Percentiles rank a stretch among this genome's conserved stretches.
phyloP scores from a whole-genome alignment of 2,329 filamentous ascomycete species.

The Monilinia laxa region DNA sequence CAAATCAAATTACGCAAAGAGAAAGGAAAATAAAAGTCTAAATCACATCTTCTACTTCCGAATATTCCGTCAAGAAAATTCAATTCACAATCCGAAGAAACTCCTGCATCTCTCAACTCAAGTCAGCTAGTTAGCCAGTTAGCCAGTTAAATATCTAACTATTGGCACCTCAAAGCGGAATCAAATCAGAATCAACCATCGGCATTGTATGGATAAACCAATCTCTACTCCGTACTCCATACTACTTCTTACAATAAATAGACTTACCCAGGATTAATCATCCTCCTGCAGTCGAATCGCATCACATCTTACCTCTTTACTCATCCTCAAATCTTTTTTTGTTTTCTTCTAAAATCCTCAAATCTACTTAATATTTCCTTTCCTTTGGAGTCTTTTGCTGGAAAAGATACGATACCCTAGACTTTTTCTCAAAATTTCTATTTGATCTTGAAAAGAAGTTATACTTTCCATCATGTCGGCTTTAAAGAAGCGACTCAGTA shows the following conservation, averaged over 20 bases:
- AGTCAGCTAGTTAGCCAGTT: neutral
- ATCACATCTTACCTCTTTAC: neutral
- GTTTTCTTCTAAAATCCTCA: too few relatives aligned
- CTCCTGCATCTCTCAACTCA: neutral
- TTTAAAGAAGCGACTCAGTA: slow-evolving; percentile 37
- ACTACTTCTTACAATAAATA: neutral
- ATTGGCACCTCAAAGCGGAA: too few relatives aligned
- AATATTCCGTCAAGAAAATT: neutral
- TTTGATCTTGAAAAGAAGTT: neutral
- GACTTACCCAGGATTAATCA: neutral
- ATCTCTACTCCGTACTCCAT: too few relatives aligned
- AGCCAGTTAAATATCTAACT: neutral
- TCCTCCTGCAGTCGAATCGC: neutral
- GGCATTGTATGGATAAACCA: neutral
- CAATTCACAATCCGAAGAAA: neutral
- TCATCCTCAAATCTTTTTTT: neutral
- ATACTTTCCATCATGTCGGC: slow-evolving; percentile 34
- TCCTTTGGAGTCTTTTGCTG: neutral
- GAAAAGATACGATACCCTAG: neutral
- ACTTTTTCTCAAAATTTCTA: neutral
- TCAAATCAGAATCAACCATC: neutral
- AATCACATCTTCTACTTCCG: neutral
- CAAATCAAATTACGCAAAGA: neutral
- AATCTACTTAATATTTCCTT: too few relatives aligned
- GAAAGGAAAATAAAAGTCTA: neutral